Evolutionary conservation across 345 rosid genomes (phyloP).

Genomic region (Eutrema heterophyllum): DNA sequence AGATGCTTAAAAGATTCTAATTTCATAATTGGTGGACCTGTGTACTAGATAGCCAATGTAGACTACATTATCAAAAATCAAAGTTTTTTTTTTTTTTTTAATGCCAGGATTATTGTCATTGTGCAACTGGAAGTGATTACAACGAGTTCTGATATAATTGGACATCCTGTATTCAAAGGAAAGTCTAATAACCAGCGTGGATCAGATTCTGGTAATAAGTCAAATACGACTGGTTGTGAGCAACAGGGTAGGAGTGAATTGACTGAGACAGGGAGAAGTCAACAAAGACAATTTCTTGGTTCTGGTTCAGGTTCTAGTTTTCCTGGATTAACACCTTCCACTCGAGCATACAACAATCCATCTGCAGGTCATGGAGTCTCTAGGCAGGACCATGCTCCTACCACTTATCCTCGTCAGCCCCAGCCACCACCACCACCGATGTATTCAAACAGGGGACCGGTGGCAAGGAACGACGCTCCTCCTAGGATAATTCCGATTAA

Average conservation of each 20-base stretch:
- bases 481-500: slow-evolving; percentile 70
- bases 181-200: slow-evolving; percentile 31
- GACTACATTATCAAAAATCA: background rate
- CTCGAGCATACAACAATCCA: slow-evolving; percentile 33
- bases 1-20: too few species aligned
- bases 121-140: slow-evolving; percentile 51
- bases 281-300: slow-evolving; percentile 34
- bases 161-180: slow-evolving; percentile 40
- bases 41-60: too few species aligned
- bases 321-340: slow-evolving; percentile 32
- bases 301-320: slow-evolving; percentile 23
- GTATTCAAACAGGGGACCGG: slow-evolving; percentile 68
- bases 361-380: slow-evolving; percentile 29
- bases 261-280: slow-evolving; percentile 35
- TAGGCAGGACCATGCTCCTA: slow-evolving; percentile 33
- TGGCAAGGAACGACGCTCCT: slow-evolving; percentile 60
- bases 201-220: slow-evolving; percentile 25
- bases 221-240: slow-evolving; percentile 28
- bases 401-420: slow-evolving; percentile 33
- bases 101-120: slow-evolving; percentile 63
- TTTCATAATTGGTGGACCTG: too few species aligned
- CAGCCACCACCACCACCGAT: slow-evolving; percentile 40
- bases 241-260: slow-evolving; percentile 36
- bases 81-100: background rate
- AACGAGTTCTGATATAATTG: slow-evolving; percentile 43